Base-by-base conservation (phyloP, 148 eudicot species). In the Camellia lanceoleosa region DNA sequence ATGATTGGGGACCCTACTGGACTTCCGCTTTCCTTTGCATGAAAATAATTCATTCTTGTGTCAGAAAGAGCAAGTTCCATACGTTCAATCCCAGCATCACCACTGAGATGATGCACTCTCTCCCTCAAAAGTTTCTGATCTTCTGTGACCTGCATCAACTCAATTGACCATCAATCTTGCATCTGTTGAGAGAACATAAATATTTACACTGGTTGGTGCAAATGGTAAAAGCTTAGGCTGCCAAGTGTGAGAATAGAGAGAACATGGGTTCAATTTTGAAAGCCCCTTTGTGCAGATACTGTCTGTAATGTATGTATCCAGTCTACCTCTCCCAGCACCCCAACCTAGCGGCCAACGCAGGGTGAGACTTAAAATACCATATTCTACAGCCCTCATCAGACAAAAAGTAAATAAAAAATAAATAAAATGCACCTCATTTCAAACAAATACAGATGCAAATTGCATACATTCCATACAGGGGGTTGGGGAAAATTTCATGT, bases 111-210 rank as follows among this genome's bases (percentile, higher is more conserved):
- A 69, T 79, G 85, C 84, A 96, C 98, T 86, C 88, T 96, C 65
- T 87, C 94, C 78, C 90, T 96, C 68, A 96, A 82, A 71, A 96
- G 97, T 59, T 77, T 90, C 87, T 94, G 98, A 85, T 96, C 99
- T 64, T 91, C 93, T 56, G 82, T 79, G 56, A 96, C 98, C 98
- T 94, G 85, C 78, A 86, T 56, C 0, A 73, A 38, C 65, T 65
- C 54, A 59, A 79, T 65, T 78, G 20, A 67, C n/a, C 75, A 79
- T 69, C 62, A 79, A 5, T 20, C 47, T n/a, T n/a, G 5, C 76
- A 79, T 13, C 6, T 38, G 9, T 15, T 30, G 41, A 5, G 63
- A 73, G 76, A 55, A 56, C n/a, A n/a, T 8, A 30, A 78, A 68
- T 19, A 51, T 47, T 47, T 2, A 47, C 5, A 51, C 47, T 55